phyloP scores from a whole-genome alignment of 106 monocot genomes.

The Phalaenopsis aphrodite region DNA sequence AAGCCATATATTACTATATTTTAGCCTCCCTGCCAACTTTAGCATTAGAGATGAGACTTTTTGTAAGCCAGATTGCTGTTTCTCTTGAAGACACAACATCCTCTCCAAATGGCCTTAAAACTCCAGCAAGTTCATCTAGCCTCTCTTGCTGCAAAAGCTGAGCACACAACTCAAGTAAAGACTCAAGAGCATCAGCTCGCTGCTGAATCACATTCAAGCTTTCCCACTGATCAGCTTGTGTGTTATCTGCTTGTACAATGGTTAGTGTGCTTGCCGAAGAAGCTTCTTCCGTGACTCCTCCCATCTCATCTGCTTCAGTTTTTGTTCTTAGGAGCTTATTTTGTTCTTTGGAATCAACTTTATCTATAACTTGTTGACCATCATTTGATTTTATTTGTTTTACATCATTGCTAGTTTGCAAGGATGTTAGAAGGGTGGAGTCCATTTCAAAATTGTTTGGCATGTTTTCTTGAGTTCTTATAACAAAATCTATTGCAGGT shows the following conservation, averaged over 20 bases:
- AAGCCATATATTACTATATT: background rate
- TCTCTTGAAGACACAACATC: conserved; percentile 77
- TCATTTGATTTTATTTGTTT: background rate
- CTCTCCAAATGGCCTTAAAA: conserved; percentile 78
- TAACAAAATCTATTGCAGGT: background rate
- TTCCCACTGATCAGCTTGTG: conserved; percentile 46
- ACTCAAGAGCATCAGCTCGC: conserved; percentile 75
- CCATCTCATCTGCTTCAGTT: conserved; percentile 11
- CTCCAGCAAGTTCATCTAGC: conserved; percentile 76
- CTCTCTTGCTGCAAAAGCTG: conserved; percentile 67
- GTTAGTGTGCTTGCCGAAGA: conserved; percentile 41
- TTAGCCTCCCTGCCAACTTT: conserved; percentile 25
- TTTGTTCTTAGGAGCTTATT: conserved; percentile 20
- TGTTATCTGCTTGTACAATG: conserved; percentile 19
- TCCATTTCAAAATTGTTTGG: background rate
- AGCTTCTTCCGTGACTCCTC: conserved; percentile 26
- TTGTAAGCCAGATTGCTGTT: conserved; percentile 92
- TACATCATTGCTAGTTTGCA: too few relatives aligned
- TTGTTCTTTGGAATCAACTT: background rate
- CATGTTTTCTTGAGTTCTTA: background rate
- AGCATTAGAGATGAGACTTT: conserved; percentile 45
- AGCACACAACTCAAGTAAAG: conserved; percentile 76
- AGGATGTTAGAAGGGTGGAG: background rate
- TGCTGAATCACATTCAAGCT: conserved; percentile 42
- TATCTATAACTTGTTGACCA: background rate